Base-by-base conservation (phyloP, 768 basidiomycete genomes). In the Pleurotus ostreatus region DNA sequence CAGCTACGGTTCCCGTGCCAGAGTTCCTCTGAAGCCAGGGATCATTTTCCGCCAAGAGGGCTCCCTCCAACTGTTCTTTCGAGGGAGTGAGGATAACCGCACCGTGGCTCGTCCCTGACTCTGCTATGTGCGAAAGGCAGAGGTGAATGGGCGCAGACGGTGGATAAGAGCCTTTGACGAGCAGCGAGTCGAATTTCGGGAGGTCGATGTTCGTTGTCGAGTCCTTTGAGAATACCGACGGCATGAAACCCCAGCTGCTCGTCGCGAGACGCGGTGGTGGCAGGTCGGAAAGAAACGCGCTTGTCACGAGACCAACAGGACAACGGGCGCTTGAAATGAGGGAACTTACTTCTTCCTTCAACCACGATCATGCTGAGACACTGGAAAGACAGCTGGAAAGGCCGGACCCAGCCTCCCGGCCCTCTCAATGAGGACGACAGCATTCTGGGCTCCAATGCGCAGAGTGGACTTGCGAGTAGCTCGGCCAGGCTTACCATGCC, bases 91-190 rank as follows among this genome's bases (percentile, higher is more conserved):
- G 61, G 49, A 89, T 64, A 16, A 90, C 55, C 0, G 74, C 69
- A 15, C 65, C 30, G 59, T 61, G 9, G 70, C 63, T 61, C 8
- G 70, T 63, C 18, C 74, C 66, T 7, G 63, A 63, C 55, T 70
- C 66, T 9, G 68, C 59, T 4, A 74, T 58, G 58, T 75, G 71
- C 0, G 88, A 86, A 25, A 88, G 67, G 39, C 80, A 77, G 37
- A 91, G 73, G 59, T 88, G 83, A 47, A 92, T 71, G 3, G 88
- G 88, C 4, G 88, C 85, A 3, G 90, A 85, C 16, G 85, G 68
- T 49, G 82, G 84, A 64, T 83, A 87, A 0, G 72, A 57, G 0
- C 90, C 90, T 22, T 79, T 74, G 30, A 92, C 69, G 11, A 92
- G 71, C n/a, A 91, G 66, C 4, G 81, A 77, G 15, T 66, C 70